Base-by-base conservation (phyloP, 164 flowering plant genomes). In the Cinnamomum chago region DNA sequence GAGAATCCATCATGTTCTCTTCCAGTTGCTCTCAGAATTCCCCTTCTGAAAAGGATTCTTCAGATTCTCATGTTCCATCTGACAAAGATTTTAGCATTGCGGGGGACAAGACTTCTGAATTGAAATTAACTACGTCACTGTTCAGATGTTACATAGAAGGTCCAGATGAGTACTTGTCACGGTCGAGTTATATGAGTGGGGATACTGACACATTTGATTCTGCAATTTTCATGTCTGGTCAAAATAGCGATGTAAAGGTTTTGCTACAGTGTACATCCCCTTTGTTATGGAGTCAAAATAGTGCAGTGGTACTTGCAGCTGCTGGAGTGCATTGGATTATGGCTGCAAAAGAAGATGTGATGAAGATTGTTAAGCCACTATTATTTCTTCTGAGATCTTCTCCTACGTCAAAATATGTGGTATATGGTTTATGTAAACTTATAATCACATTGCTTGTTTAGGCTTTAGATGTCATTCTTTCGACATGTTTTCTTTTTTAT, bases 291-390 rank as follows among this genome's bases (percentile, higher is more conserved):
- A 94, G 97, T 86, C 88, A 91, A 73, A 96, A 96, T 70, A 94
- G 99, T 85, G 97, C 97, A 40, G 98, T 94, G 30, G 97, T 96
- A 64, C 90, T 96, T 77, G 97, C 95, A 67, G 97, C 99, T 81
- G 92, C 95, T 79, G 92, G 95, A 70, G 93, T 94, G 20, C 99
- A 92, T 82, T 96, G 99, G 98, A 88, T 96, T 74, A 89, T 94
- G 94, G 90, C 92, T 12, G 90, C 98, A 60, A 86, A 33, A 79
- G 86, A 89, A 76, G 89, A 91, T 64, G 68, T 96, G 60, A 84
- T 77, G 75, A 90, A 84, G 83, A 90, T 96, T 76, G 95, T 90
- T n/a, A 94, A 91, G 75, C 99, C 99, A 62, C 86, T 96, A 68
- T 78, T 96, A 77, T 96, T 96, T 84, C 75, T 94, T 50, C 68